Percentiles rank a stretch among this genome's conserved stretches.
These are phyloP conservation scores for Chaetomium olivaceum DNA, from an alignment of 2,329 filamentous ascomycete species.

Conservation along the genomic window DNA sequence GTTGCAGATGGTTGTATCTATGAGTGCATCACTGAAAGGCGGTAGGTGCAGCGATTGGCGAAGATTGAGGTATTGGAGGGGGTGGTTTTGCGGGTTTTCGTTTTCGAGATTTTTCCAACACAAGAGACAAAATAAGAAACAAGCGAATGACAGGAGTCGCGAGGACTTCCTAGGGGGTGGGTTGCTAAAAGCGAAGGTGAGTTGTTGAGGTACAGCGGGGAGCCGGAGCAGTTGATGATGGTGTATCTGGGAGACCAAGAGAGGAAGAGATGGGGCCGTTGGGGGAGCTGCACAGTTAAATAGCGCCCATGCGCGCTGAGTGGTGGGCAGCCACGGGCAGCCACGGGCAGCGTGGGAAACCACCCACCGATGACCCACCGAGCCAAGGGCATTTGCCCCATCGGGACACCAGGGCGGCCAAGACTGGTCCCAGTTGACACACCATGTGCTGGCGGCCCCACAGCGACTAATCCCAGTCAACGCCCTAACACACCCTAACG, in stretches of 20 bases:
- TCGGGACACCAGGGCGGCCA: constrained; percentile 28
- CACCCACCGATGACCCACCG: not conserved
- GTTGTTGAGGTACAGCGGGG: constrained; percentile 42
- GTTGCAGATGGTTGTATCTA: constrained; percentile 15
- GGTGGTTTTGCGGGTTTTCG: constrained; percentile 23
- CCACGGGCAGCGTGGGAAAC: not conserved
- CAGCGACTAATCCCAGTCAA: not conserved
- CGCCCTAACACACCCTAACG: not conserved
- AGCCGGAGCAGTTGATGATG: constrained; percentile 40
- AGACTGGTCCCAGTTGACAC: constrained; percentile 18
- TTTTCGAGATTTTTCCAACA: constrained; percentile 30
- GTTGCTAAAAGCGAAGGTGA: constrained; percentile 40
- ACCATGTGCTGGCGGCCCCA: constrained; percentile 27
- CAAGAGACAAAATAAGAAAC: constrained; percentile 50
- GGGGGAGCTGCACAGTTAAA: constrained; percentile 40
- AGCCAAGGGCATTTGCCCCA: constrained; percentile 25
- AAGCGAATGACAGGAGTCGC: constrained; percentile 76
- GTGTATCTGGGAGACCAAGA: constrained; percentile 38
- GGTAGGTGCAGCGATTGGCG: constrained; percentile 1
- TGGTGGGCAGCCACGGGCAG: constrained; percentile 13
- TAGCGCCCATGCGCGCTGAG: constrained; percentile 27
- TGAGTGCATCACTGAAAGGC: constrained; percentile 19
- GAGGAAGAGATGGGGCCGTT: constrained; percentile 32
- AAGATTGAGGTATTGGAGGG: not conserved
- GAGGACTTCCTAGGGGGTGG: constrained; percentile 64